Conservation (phyloP, 2,329 filamentous ascomycete genomes). For the Cryphonectria radicalis region DNA sequence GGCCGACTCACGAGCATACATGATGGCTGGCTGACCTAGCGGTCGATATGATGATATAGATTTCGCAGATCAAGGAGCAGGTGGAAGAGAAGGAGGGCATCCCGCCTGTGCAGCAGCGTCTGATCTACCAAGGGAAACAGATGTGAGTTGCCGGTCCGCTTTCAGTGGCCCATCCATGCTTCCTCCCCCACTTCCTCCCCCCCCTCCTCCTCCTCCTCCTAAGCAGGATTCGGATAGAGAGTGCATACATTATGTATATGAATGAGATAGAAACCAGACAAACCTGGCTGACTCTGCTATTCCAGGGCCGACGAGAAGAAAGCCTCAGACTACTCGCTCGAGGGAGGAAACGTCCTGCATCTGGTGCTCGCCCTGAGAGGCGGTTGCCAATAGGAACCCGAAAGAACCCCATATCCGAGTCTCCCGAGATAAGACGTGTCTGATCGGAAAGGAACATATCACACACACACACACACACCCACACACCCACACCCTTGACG, state of each 20-base stretch:
- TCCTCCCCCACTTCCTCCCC: no score
- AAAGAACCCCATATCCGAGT: background rate
- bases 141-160: conserved; percentile 65
- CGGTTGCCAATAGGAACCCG: conserved; percentile 48
- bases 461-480: no score
- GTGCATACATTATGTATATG: no score
- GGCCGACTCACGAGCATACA: background rate
- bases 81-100: conserved; percentile 99
- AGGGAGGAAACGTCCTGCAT: conserved; percentile 91
- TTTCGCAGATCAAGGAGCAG: conserved; percentile 96
- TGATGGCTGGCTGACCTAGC: conserved; percentile 17
- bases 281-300: background rate
- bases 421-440: background rate
- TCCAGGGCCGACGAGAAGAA: conserved; percentile 92
- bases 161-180: background rate
- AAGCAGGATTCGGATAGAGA: no score
- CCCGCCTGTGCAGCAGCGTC: conserved; percentile 90
- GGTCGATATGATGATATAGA: conserved; percentile 55
- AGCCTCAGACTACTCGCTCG: conserved; percentile 85
- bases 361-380: conserved; percentile 92
- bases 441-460: background rate
- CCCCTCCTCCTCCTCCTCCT: background rate
- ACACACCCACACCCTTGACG: background rate
- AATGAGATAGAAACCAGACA: no score
- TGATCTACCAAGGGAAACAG: conserved; percentile 97